Percentiles rank a stretch among this genome's conserved stretches.
These are phyloP conservation scores for Pyrenophora seminiperda DNA, from an alignment of 2,329 filamentous ascomycete genomes.

Conservation along the genomic window DNA sequence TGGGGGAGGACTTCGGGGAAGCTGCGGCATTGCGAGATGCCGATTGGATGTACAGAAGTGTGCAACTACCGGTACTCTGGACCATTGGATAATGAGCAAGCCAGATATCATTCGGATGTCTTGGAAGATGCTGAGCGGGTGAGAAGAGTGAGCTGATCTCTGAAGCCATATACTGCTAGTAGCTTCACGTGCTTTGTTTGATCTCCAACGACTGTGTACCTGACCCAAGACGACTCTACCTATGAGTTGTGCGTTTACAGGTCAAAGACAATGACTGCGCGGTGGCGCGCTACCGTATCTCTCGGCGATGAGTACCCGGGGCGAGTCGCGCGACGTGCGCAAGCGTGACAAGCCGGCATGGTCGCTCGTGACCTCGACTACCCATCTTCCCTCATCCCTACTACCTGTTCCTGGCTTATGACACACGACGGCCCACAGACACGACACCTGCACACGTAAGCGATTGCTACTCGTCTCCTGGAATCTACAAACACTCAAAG, in stretches of 20 bases:
- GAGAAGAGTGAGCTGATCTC: background rate
- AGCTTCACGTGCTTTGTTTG: background rate
- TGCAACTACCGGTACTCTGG: background rate
- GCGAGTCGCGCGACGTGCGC: conserved; percentile 20
- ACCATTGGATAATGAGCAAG: background rate
- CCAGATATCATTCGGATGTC: too few species aligned
- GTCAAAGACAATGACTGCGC: conserved; percentile 11
- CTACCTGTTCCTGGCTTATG: conserved; percentile 12
- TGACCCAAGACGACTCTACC: background rate
- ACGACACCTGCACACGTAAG: background rate
- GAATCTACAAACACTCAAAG: conserved; percentile 6
- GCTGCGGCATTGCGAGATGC: conserved; percentile 31
- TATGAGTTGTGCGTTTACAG: background rate
- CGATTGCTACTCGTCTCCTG: background rate
- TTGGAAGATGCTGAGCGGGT: too few species aligned
- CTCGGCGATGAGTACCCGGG: conserved; percentile 26
- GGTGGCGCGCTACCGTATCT: conserved; percentile 10
- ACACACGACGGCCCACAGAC: conserved; percentile 6
- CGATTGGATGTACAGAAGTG: conserved; percentile 22
- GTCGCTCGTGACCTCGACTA: conserved; percentile 32
- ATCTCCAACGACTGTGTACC: too few species aligned
- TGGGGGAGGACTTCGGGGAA: conserved; percentile 26
- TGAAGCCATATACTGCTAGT: background rate
- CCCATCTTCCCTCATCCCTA: conserved; percentile 8
- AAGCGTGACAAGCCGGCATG: conserved; percentile 31